phyloP scores from a whole-genome alignment of 2,329 filamentous ascomycete genomes.

The Pseudonectria buxi region DNA sequence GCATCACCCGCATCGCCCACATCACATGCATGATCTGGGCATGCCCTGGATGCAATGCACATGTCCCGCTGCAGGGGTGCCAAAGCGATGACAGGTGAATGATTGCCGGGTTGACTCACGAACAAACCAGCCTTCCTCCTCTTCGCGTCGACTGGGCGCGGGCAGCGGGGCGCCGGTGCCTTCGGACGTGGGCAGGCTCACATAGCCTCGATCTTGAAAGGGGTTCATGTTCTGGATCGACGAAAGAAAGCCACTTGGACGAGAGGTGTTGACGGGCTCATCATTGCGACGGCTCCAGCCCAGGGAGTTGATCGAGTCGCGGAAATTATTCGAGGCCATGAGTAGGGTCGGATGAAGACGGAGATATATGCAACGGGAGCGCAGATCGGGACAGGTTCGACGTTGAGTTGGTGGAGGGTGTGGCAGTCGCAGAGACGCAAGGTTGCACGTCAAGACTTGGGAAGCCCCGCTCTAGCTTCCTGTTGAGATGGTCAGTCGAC shows the following conservation, averaged over 20 bases:
- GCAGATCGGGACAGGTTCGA: conserved; percentile 19
- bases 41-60: conserved; percentile 35
- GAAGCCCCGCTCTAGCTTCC: conserved; percentile 5
- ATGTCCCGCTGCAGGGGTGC: conserved; percentile 40
- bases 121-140: conserved; percentile 93
- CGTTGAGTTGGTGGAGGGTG: conserved; percentile 8
- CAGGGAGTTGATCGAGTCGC: conserved; percentile 89
- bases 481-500: conserved; percentile 16
- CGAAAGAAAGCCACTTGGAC: conserved; percentile 67
- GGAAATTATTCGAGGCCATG: conserved; percentile 86
- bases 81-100: conserved; percentile 20
- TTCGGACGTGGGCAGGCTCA: conserved; percentile 82
- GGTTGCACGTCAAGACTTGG: conserved; percentile 2
- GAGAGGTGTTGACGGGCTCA: conserved; percentile 63
- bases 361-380: conserved; percentile 17
- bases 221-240: conserved; percentile 82
- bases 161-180: conserved; percentile 77
- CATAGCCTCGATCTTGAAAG: conserved; percentile 79
- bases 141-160: conserved; percentile 75
- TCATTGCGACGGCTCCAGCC: conserved; percentile 91
- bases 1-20: conserved; percentile 27
- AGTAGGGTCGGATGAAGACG: conserved; percentile 12
- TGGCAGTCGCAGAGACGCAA: not conserved
- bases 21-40: conserved; percentile 36
- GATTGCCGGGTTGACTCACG: conserved; percentile 57